Evolutionary conservation across 2,329 filamentous ascomycete species (phyloP), one percentile per base, ranked within the genome.

Genomic region (Colletotrichum magnum): DNA sequence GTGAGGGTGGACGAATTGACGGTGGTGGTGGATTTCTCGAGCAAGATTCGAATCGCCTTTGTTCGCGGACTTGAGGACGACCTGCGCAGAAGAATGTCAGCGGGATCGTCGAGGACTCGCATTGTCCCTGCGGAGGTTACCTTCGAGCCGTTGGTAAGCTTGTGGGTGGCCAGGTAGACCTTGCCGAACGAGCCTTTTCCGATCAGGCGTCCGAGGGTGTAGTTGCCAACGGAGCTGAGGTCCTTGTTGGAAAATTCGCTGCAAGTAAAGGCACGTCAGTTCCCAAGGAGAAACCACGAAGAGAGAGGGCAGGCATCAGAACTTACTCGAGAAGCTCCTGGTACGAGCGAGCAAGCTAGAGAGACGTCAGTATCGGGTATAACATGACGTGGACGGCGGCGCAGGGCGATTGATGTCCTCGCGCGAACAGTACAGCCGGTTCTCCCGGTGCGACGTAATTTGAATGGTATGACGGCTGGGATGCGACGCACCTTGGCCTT

Each of bases 131-230:
- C 16, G 41, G 41, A n/a, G 41, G 41, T 43, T 77, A 95, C 94
- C 90, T 98, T 98, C 78, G 95, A 97, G 77, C 95, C 95, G 90
- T 98, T 98, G 77, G 94, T 98, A 80, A 99, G 94, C 81, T 98
- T 98, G 82, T 99, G 96, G 53, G 92, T 90, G 68, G 95, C 96
- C 68, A 99, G 87, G 81, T 99, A 99, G 76, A 99, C 96, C 83
- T 98, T 98, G 76, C 96, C 96, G 82, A 99, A 99, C 72, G 95
- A 98, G 67, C 96, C 96, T 79, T 98, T 99, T 74, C 96, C 96
- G 78, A 99, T 97, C 68, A 99, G 86, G 69, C 91, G 91, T 53
- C 96, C 96, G 66, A 99, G 88, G 43, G 91, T 92, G 81, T 99
- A 99, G 84, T 98, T 98, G 74, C 96, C 96, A 70, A 99, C 96